Conservation (phyloP, 768 basidiomycete species). For the Lyophyllum shimeji region DNA sequence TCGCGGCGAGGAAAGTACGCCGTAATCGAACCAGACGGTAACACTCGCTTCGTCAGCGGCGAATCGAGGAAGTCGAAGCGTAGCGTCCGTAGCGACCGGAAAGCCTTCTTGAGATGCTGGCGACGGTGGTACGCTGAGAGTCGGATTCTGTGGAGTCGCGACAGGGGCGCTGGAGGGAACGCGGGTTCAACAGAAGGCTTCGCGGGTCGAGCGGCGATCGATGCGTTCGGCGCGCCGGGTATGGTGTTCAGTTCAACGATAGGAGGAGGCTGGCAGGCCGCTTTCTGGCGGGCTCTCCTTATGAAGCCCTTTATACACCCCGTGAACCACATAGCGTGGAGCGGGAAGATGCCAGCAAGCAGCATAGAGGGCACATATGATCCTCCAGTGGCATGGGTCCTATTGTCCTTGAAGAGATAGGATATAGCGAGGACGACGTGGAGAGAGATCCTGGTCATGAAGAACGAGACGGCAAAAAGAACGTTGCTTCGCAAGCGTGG, state of each 20-base stretch:
- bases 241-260: neutral
- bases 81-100: constrained; percentile 13
- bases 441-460: constrained; percentile 48
- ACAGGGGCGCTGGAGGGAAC: neutral
- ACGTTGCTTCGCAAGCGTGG: constrained; percentile 46
- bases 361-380: constrained; percentile 39
- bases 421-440: constrained; percentile 38
- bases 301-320: constrained; percentile 50
- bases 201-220: neutral
- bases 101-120: constrained; percentile 6
- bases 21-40: neutral
- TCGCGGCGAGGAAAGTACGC: constrained; percentile 15
- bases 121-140: constrained; percentile 4
- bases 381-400: constrained; percentile 27
- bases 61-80: constrained; percentile 3
- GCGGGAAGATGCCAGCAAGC: constrained; percentile 40
- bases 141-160: constrained; percentile 2
- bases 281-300: constrained; percentile 20
- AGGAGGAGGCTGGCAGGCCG: neutral
- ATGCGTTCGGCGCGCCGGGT: neutral
- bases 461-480: constrained; percentile 49
- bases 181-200: neutral
- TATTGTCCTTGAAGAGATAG: constrained; percentile 25
- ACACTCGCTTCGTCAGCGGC: neutral
- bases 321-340: constrained; percentile 55